phyloP scores from a whole-genome alignment of 495 filamentous ascomycete genomes.

The Schizothecium vesticola region DNA sequence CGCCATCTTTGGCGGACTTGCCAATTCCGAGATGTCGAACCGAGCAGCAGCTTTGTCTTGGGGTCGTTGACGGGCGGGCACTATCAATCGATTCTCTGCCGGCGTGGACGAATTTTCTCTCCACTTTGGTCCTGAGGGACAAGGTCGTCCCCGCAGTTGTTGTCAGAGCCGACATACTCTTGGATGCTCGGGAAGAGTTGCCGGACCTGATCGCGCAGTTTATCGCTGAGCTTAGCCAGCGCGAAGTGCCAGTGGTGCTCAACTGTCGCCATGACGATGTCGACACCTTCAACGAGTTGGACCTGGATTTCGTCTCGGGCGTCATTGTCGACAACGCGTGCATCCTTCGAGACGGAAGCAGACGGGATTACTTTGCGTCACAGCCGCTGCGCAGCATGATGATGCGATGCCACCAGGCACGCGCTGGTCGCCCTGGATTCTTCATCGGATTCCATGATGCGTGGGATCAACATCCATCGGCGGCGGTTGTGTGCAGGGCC shows the following conservation, averaged over 20 bases:
- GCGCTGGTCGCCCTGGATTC: slow-evolving; percentile 12
- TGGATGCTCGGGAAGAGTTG: background rate
- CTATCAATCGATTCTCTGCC: background rate
- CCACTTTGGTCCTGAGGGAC: slow-evolving; percentile 6
- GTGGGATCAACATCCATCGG: slow-evolving; percentile 17
- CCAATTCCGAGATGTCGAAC: background rate
- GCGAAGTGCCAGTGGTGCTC: slow-evolving; percentile 12
- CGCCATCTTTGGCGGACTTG: background rate
- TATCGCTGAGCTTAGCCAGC: slow-evolving; percentile 4
- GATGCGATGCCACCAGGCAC: slow-evolving; percentile 11
- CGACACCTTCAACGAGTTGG: background rate
- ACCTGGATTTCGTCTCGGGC: slow-evolving; percentile 23
- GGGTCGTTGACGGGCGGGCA: background rate
- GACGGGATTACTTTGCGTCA: slow-evolving; percentile 49
- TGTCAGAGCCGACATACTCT: background rate
- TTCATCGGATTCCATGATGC: slow-evolving; percentile 24
- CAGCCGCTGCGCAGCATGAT: slow-evolving; percentile 38
- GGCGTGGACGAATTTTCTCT: slow-evolving; percentile 6
- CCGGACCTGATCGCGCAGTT: slow-evolving; percentile 8
- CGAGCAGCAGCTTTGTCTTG: background rate
- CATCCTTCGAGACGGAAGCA: slow-evolving; percentile 41
- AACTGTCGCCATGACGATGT: slow-evolving; percentile 9
- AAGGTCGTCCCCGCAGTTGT: background rate
- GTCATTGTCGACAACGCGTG: slow-evolving; percentile 48
- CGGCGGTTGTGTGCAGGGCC: slow-evolving; percentile 21